These are phyloP conservation scores for Strobilomyces confusus DNA, from an alignment of 768 basidiomycete genomes.

Conservation along the genomic window DNA sequence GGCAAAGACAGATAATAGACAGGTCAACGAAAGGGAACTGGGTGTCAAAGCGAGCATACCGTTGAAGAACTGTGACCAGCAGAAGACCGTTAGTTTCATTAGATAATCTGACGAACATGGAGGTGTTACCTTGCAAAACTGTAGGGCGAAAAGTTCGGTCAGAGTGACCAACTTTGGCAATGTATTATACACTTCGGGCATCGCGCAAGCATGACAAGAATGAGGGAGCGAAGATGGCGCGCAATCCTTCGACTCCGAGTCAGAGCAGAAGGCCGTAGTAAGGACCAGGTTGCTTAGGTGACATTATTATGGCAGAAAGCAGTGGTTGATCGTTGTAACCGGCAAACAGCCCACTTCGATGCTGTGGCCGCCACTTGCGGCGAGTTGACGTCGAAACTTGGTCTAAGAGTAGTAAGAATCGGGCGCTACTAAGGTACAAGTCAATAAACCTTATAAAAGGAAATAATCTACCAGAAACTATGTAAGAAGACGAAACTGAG, in stretches of 20 bases:
- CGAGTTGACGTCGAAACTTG: no score
- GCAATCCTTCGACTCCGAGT: no score
- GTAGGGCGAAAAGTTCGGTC: conserved; percentile 13
- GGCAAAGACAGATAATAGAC: background rate
- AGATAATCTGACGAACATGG: background rate
- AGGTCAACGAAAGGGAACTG: background rate
- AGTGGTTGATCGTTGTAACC: no score
- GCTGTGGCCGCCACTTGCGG: no score
- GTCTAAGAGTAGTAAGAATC: background rate
- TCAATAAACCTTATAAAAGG: conserved; percentile 13
- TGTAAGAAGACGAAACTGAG: background rate
- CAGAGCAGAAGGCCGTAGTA: no score
- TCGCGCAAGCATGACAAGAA: background rate
- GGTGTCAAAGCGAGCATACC: conserved; percentile 1
- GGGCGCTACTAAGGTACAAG: conserved; percentile 20
- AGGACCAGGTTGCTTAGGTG: no score
- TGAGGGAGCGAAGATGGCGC: background rate
- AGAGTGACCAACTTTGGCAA: background rate
- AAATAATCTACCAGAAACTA: conserved; percentile 21
- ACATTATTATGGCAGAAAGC: no score
- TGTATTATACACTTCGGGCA: conserved; percentile 3
- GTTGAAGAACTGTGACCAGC: conserved; percentile 15
- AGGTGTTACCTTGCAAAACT: conserved; percentile 18
- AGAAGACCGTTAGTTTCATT: background rate
- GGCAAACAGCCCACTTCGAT: no score